These are phyloP conservation scores for Clarireedia paspali DNA, from an alignment of 2,329 filamentous ascomycete species.

Conservation along the genomic window DNA sequence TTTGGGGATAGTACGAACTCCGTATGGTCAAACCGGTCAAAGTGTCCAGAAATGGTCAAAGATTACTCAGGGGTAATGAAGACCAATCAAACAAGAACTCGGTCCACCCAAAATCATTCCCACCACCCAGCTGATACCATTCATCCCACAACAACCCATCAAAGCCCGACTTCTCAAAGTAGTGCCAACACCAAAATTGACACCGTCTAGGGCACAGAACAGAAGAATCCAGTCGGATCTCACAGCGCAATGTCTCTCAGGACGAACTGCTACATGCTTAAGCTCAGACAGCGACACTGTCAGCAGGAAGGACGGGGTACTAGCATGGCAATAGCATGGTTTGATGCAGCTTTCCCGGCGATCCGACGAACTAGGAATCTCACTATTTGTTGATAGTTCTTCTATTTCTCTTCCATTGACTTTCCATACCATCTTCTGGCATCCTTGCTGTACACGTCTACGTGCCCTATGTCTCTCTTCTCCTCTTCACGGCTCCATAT, in stretches of 20 bases:
- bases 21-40: background rate
- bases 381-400: background rate
- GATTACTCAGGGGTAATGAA: slow-evolving; percentile 6
- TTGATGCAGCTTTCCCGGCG: slow-evolving; percentile 5
- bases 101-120: background rate
- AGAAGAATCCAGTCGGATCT: too few species aligned
- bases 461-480: background rate
- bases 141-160: background rate
- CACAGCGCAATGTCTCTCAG: too few species aligned
- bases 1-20: background rate
- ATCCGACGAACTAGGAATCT: slow-evolving; percentile 5
- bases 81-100: background rate
- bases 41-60: background rate
- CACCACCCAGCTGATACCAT: background rate
- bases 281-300: background rate
- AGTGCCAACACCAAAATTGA: too few species aligned
- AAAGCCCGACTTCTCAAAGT: background rate
- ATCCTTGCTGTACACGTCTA: background rate
- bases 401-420: too few species aligned
- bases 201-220: too few species aligned
- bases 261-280: too few species aligned
- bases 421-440: background rate
- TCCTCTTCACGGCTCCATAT: slow-evolving; percentile 11
- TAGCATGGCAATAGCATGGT: slow-evolving; percentile 9
- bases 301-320: slow-evolving; percentile 4